Evolutionary conservation across 805 yeast genomes (phyloP), one percentile per base, ranked within the genome.

Genomic region (Yamadazyma olivae): DNA sequence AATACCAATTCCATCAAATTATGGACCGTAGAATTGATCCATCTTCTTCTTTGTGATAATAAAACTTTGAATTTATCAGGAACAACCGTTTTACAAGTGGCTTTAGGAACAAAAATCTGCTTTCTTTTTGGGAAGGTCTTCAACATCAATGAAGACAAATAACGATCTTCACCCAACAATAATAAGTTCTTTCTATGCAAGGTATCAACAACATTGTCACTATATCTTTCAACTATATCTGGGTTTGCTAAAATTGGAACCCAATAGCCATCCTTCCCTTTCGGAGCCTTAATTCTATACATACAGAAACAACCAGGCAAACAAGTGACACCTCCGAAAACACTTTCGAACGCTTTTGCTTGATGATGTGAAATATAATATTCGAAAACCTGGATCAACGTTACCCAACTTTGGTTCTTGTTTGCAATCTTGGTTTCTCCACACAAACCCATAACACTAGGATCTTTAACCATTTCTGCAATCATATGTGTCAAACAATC

Each of bases 21-120:
- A 61, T 89, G 97, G 24, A 89, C 90, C 0, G 97, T 90, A 4
- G 96, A 89, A 59, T 89, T 89, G 50, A 89, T 89, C 97, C 97
- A 89, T 57, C 97, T 84, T 66, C 97, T 86, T 58, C 97, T 82
- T 58, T 89, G 97, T 1, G 96, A 89, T 31, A 89, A 67, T 45
- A 89, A 68, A 32, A 89, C 93, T 44, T 63, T 72, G 57, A 89
- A 89, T 32, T 72, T 71, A 49, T 81, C 83, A 0, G 97, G 97
- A n/a, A 83, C 96, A 42, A 87, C 63, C 0, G 97, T 89, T 53
- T 87, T 87, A 66, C 96, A 89, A 3, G 85, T 91, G 5, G 96
- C 96, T 56, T 87, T 87, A 2, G 95, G 83, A 9, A 90, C 81
- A 56, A 89, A 89, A 12, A 88, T 61, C 59, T 84, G 95, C 45